These are phyloP conservation scores for Salix brachista DNA, from an alignment of 345 rosid genomes.

Conservation along the genomic window DNA sequence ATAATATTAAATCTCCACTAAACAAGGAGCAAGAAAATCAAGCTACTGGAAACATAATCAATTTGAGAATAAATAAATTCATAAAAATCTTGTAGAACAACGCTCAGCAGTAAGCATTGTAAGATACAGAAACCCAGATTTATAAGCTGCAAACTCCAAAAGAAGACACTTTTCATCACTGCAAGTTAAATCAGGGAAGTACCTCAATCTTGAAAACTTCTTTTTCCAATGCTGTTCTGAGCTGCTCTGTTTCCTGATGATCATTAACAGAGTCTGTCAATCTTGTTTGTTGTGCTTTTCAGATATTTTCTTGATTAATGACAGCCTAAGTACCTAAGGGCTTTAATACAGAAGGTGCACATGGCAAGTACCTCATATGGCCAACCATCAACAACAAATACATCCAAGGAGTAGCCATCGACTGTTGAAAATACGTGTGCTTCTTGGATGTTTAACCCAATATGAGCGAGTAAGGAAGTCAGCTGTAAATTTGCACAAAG, in stretches of 20 bases:
- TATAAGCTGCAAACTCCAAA: not conserved
- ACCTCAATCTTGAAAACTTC: constrained; percentile 78
- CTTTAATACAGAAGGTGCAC: not conserved
- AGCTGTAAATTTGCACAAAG: constrained; percentile 46
- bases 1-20: not conserved
- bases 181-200: constrained; percentile 11
- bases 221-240: constrained; percentile 63
- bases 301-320: constrained; percentile 2
- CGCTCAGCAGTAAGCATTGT: not conserved
- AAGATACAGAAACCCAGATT: not conserved
- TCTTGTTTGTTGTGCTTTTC: constrained; percentile 13
- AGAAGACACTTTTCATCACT: constrained; percentile 1
- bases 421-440: constrained; percentile 95
- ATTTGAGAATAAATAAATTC: not conserved
- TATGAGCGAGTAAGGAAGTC: constrained; percentile 82
- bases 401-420: constrained; percentile 93
- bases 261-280: constrained; percentile 23
- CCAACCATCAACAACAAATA: constrained; percentile 99
- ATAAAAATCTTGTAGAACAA: not conserved
- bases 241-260: constrained; percentile 73
- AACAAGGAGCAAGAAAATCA: not conserved
- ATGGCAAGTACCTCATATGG: constrained; percentile 71
- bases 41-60: not conserved
- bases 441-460: constrained; percentile 95
- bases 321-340: not conserved